Evolutionary conservation across 202 grass and related monocot species (phyloP), one percentile per base, ranked within the genome.

Genomic region (Zoysia matrella): DNA sequence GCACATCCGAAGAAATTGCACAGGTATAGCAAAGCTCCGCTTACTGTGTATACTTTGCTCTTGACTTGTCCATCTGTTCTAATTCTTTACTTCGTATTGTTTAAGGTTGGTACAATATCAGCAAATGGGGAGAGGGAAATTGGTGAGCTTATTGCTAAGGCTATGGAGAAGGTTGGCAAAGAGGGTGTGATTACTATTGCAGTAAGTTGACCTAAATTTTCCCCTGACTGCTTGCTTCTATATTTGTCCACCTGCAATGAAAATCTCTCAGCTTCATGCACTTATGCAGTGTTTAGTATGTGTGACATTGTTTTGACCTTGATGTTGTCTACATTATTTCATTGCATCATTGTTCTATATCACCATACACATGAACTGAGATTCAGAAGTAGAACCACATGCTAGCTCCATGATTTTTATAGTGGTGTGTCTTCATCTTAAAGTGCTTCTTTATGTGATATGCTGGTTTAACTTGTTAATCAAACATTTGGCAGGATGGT

Each of bases 101-200:
- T 66, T 30, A 90, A 98, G 96, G 96, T 98, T 64, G 96, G 91
- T 30, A 95, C 92, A 49, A 98, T 98, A 95, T 98, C 96, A 40
- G 80, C 96, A 55, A 98, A 98, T 58, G 96, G 96, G 12, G 92
- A 98, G 75, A 95, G 92, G 73, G 95, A 98, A 83, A 98, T 98
- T 65, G 96, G 96, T 45, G 96, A 98, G 52, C 81, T 98, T 39
- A 98, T 98, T 73, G 92, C 96, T 30, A 98, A 98, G 80, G 96
- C 95, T 84, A 98, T 98, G 96, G 96, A 95, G 89, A 98, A 95
- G 90, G 96, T 98, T 30, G 22, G 22, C 22, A 30, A 30, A 30
- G 22, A 30, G 22, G 22, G 22, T 30, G 22, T 30, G 22, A 98
- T 98, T 60, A 98, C 96, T 49, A 95, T 98, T 81, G 84, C 89